Conservation (phyloP, 1,284 basidiomycete species). For the Cutaneotrichosporon daszewskae region DNA sequence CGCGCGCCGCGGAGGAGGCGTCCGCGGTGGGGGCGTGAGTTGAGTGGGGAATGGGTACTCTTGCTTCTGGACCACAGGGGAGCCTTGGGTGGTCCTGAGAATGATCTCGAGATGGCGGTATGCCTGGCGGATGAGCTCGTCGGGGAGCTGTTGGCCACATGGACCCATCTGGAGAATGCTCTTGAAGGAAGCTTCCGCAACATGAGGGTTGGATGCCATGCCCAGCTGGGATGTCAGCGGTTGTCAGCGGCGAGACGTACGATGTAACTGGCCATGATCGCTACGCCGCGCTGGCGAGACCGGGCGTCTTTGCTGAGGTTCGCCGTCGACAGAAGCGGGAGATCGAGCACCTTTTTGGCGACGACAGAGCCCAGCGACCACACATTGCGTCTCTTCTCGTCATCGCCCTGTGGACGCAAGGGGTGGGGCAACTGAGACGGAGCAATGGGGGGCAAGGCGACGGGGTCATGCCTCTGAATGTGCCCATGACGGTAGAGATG, state of each 20-base stretch:
- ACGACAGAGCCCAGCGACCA: slow-evolving; percentile 35
- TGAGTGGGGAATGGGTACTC: slow-evolving; percentile 24
- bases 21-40: background rate
- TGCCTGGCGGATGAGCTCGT: slow-evolving; percentile 38
- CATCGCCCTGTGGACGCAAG: slow-evolving; percentile 31
- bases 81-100: slow-evolving; percentile 10
- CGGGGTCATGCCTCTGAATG: slow-evolving; percentile 39
- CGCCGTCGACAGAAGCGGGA: slow-evolving; percentile 12
- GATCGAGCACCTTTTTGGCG: slow-evolving; percentile 14
- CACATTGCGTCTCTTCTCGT: slow-evolving; percentile 36
- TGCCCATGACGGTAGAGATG: slow-evolving; percentile 39
- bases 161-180: slow-evolving; percentile 21
- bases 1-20: too few relatives aligned
- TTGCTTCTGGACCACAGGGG: slow-evolving; percentile 2
- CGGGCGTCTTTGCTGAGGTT: slow-evolving; percentile 8
- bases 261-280: slow-evolving; percentile 34
- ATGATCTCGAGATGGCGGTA: slow-evolving; percentile 33
- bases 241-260: slow-evolving; percentile 21
- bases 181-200: slow-evolving; percentile 30
- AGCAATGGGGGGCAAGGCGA: slow-evolving; percentile 33
- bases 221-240: slow-evolving; percentile 21
- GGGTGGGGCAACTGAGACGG: slow-evolving; percentile 26
- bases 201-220: slow-evolving; percentile 19
- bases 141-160: slow-evolving; percentile 25
- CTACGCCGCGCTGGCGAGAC: slow-evolving; percentile 9